Percentiles rank a stretch among this genome's conserved stretches.
phyloP scores from a whole-genome alignment of 1,139 yeast genomes.

The Zhuliangozyma blackwelliae region DNA sequence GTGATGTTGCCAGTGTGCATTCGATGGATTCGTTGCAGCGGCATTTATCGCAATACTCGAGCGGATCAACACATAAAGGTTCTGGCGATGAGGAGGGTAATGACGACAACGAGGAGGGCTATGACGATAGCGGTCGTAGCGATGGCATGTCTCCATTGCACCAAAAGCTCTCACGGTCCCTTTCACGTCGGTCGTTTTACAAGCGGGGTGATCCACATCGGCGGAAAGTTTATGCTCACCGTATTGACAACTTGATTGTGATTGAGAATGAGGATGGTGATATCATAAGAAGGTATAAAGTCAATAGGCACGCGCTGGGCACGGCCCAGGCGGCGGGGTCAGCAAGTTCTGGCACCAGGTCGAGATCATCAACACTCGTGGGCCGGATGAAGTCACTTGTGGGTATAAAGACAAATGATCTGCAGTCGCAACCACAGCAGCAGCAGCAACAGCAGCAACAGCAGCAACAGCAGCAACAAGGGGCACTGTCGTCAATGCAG shows the following conservation, averaged over 20 bases:
- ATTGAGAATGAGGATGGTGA: conserved; percentile 94
- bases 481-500: conserved; percentile 1
- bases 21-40: conserved; percentile 39
- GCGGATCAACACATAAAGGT: conserved; percentile 10
- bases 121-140: too few species aligned
- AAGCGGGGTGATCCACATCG: conserved; percentile 27
- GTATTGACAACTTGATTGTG: conserved; percentile 64
- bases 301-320: conserved; percentile 46
- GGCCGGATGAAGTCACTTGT: conserved; percentile 48
- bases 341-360: conserved; percentile 9
- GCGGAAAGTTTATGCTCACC: conserved; percentile 41
- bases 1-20: conserved; percentile 35
- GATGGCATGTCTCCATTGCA: conserved; percentile 1
- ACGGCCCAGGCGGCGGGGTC: background rate
- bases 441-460: background rate
- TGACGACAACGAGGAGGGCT: conserved; percentile 1
- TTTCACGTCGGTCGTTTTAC: conserved; percentile 17
- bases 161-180: conserved; percentile 5
- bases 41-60: conserved; percentile 31
- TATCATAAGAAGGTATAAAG: conserved; percentile 73
- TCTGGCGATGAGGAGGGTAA: background rate
- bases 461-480: conserved; percentile 1
- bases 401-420: conserved; percentile 35
- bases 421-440: background rate
- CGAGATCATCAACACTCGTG: conserved; percentile 33